Conservation (phyloP, 108 stramenopile genomes). For the Skeletonema costatum region DNA sequence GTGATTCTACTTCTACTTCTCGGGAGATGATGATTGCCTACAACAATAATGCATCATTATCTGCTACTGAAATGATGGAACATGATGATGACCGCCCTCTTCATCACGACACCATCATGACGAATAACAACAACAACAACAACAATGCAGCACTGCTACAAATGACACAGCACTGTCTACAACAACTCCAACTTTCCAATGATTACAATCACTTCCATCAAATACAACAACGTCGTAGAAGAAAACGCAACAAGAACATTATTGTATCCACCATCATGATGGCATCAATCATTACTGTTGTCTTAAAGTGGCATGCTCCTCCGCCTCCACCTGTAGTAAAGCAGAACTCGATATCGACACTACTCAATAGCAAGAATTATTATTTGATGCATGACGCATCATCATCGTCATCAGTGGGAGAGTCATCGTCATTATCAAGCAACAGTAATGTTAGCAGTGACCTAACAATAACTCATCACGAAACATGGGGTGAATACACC, state of each 20-base stretch:
- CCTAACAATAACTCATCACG: conserved; percentile 8
- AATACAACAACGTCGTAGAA: not conserved
- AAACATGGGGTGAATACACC: conserved; percentile 34
- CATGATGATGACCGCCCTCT: not conserved
- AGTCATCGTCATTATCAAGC: not conserved
- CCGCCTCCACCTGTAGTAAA: conserved; percentile 35
- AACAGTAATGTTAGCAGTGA: not conserved
- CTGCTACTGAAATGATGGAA: not conserved
- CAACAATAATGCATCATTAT: not conserved
- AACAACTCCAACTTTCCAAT: not conserved
- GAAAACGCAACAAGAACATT: not conserved
- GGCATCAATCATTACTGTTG: conserved; percentile 17
- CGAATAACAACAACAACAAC: not conserved
- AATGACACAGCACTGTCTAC: not conserved
- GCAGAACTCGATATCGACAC: not conserved
- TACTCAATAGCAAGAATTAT: too few relatives aligned
- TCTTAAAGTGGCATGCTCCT: conserved; percentile 32
- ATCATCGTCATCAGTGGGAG: too few relatives aligned
- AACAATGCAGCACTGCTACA: not conserved
- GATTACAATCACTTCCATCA: not conserved
- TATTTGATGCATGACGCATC: too few relatives aligned
- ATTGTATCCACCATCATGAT: not conserved
- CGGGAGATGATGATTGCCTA: not conserved
- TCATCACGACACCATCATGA: not conserved
- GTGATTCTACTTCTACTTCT: not conserved